Conservation (phyloP, 257 asterid species). For the Petrea volubilis region DNA sequence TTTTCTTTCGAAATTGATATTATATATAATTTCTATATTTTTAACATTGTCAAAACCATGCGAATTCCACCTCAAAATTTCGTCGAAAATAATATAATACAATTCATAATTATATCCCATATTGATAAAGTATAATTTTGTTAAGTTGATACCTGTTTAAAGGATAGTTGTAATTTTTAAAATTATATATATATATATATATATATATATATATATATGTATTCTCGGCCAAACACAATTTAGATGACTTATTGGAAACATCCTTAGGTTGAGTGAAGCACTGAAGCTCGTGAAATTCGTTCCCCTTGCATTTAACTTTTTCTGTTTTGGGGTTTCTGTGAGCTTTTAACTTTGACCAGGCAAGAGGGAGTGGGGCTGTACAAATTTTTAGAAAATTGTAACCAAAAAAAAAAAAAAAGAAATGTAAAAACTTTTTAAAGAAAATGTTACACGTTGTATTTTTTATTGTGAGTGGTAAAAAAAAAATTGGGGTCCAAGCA, state of each 20-base stretch:
- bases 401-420: not conserved
- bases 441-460: slow-evolving; percentile 26
- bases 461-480: slow-evolving; percentile 19
- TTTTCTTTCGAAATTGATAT: too few species aligned
- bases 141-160: too few species aligned
- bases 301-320: not conserved
- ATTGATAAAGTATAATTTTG: too few species aligned
- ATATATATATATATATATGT: too few species aligned
- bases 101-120: too few species aligned
- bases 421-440: not conserved
- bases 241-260: not conserved
- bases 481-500: slow-evolving; percentile 24
- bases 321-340: too few species aligned
- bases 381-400: not conserved
- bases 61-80: too few species aligned
- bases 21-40: too few species aligned
- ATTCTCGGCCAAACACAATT: not conserved
- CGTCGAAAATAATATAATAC: too few species aligned
- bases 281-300: not conserved
- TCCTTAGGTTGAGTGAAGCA: not conserved
- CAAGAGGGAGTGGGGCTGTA: slow-evolving; percentile 7
- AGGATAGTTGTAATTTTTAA: too few species aligned
- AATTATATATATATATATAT: too few species aligned
- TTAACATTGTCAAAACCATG: too few species aligned
- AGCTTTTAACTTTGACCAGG: slow-evolving; percentile 22